phyloP scores from a whole-genome alignment of 768 basidiomycete species.

The Trametopsis cervina region DNA sequence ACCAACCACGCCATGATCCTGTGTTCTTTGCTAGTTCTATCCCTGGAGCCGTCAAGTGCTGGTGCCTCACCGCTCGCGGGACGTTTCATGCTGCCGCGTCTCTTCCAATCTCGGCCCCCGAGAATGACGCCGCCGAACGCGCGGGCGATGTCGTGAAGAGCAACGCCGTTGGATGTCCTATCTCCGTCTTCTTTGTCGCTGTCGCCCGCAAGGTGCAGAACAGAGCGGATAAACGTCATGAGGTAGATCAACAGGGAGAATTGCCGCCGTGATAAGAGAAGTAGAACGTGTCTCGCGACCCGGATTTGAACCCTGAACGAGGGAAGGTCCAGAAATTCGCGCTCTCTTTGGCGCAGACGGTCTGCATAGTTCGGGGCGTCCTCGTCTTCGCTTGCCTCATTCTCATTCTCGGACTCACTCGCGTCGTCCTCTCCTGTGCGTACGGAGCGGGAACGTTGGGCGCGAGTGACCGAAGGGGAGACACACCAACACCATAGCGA shows the following conservation, averaged over 20 bases:
- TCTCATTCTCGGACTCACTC: slow-evolving; percentile 14
- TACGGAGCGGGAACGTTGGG: slow-evolving; percentile 12
- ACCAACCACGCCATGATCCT: slow-evolving; percentile 9
- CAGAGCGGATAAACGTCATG: slow-evolving; percentile 40
- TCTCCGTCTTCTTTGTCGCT: not conserved
- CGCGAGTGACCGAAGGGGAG: slow-evolving; percentile 25
- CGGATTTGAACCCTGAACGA: slow-evolving; percentile 23
- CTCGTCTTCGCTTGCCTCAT: slow-evolving; percentile 27
- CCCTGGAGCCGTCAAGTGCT: not conserved
- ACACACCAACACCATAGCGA: slow-evolving; percentile 40
- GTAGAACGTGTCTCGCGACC: slow-evolving; percentile 42
- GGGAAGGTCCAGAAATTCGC: slow-evolving; percentile 22
- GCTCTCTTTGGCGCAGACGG: slow-evolving; percentile 15
- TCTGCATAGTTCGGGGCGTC: slow-evolving; percentile 23
- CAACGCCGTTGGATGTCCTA: slow-evolving; percentile 31
- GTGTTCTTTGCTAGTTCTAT: not conserved
- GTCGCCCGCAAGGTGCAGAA: slow-evolving; percentile 31
- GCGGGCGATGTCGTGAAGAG: slow-evolving; percentile 36
- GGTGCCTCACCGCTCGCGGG: not conserved
- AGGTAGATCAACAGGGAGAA: slow-evolving; percentile 39
- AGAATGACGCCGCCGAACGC: slow-evolving; percentile 39
- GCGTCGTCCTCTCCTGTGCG: slow-evolving; percentile 5
- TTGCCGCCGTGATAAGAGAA: slow-evolving; percentile 36
- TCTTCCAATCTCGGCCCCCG: slow-evolving; percentile 20
- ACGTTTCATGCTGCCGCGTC: not conserved